A percentile compares a stretch with the other conserved stretches of the same genome.
Evolutionary conservation across 495 filamentous ascomycete species (phyloP).

Genomic region (Hypoxylon intermedium): DNA sequence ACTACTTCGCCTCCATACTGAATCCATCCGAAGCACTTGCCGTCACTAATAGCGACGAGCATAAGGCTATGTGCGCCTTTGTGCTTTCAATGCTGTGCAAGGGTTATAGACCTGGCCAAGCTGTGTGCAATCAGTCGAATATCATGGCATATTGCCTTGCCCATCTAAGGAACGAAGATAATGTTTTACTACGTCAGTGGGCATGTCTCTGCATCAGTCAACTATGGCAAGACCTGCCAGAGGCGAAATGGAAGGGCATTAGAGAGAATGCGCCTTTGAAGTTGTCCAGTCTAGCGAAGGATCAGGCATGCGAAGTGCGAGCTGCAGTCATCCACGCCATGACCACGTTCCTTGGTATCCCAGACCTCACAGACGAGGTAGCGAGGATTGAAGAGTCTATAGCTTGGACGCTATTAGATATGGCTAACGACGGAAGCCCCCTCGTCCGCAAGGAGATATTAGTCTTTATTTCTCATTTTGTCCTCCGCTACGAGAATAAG

Average conservation of each 20-base stretch:
- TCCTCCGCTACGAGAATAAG: slow-evolving; percentile 88
- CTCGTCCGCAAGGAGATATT: slow-evolving; percentile 92
- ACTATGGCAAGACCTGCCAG: slow-evolving; percentile 87
- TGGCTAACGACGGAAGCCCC: slow-evolving; percentile 89
- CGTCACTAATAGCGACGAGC: slow-evolving; percentile 83
- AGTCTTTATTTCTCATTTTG: slow-evolving; percentile 91
- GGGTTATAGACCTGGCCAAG: slow-evolving; percentile 86
- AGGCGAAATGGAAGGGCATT: slow-evolving; percentile 94
- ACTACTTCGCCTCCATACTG: slow-evolving; percentile 92
- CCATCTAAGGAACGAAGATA: slow-evolving; percentile 83
- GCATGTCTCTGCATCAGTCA: slow-evolving; percentile 95
- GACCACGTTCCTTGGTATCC: slow-evolving; percentile 91
- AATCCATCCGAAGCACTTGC: slow-evolving; percentile 83
- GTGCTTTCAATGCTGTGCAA: slow-evolving; percentile 97
- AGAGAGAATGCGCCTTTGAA: slow-evolving; percentile 77
- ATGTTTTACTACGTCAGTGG: slow-evolving; percentile 92
- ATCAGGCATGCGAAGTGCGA: slow-evolving; percentile 92
- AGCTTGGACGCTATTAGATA: slow-evolving; percentile 80
- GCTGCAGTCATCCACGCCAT: slow-evolving; percentile 92
- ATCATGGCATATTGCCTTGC: slow-evolving; percentile 83
- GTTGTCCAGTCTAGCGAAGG: slow-evolving; percentile 80
- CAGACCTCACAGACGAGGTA: slow-evolving; percentile 89
- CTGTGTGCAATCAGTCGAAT: slow-evolving; percentile 82
- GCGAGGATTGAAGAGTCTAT: slow-evolving; percentile 87
- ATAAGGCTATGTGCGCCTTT: slow-evolving; percentile 98